Conservation (phyloP, 306 rosid genomes). For the Vicia villosa region DNA sequence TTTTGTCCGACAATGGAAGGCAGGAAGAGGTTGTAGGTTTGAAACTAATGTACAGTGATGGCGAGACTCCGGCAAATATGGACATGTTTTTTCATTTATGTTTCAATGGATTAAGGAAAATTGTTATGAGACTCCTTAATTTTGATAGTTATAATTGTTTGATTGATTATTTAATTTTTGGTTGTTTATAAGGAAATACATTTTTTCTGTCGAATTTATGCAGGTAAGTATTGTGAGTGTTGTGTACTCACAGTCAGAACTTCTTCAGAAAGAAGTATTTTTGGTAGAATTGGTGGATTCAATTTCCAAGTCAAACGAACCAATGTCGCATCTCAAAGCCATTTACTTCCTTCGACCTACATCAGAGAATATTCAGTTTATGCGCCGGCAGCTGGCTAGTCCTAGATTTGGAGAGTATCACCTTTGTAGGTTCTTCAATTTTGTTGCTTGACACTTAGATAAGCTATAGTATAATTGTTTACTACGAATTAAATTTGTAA, state of each 20-base stretch:
- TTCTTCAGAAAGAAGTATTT: constrained; percentile 90
- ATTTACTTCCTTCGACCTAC: constrained; percentile 87
- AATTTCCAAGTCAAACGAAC: constrained; percentile 74
- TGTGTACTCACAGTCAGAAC: constrained; percentile 90
- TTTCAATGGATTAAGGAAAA: constrained; percentile 11
- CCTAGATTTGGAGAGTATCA: constrained; percentile 98
- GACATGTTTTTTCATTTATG: neutral
- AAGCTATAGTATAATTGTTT: neutral
- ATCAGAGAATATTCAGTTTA: constrained; percentile 71
- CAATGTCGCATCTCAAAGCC: constrained; percentile 96
- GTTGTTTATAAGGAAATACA: constrained; percentile 8
- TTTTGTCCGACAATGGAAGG: neutral
- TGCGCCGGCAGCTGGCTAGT: constrained; percentile 77
- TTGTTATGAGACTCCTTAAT: neutral
- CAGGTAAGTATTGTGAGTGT: constrained; percentile 93
- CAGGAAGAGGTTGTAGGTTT: constrained; percentile 8
- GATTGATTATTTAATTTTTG: neutral
- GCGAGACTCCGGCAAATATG: neutral
- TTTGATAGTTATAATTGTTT: neutral
- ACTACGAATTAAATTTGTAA: constrained; percentile 32
- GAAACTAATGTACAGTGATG: neutral
- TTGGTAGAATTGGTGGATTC: constrained; percentile 88
- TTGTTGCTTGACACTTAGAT: constrained; percentile 21
- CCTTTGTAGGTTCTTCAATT: constrained; percentile 64
- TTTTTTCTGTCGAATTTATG: constrained; percentile 35